phyloP scores from a whole-genome alignment of 441 rosid genomes.

The Populus trichocarpa region DNA sequence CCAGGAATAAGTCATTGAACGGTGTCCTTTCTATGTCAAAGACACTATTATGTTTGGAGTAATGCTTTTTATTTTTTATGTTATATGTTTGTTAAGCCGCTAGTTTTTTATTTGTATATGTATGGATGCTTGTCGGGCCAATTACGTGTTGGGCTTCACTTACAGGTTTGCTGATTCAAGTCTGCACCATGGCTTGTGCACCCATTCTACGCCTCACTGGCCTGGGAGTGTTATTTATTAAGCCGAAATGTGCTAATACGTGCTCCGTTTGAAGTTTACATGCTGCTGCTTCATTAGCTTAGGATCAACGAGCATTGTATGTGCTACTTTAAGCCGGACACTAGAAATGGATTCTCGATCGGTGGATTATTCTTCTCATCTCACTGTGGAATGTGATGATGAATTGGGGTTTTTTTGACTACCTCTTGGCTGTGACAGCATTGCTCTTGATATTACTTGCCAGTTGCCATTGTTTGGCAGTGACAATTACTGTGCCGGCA shows the following conservation, averaged over 20 bases:
- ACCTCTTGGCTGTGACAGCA: neutral
- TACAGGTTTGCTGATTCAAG: neutral
- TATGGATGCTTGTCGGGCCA: neutral
- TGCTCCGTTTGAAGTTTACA: too few species aligned
- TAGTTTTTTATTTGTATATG: too few species aligned
- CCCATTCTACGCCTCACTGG: too few species aligned
- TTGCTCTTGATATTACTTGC: neutral
- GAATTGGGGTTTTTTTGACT: neutral
- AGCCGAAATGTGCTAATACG: neutral
- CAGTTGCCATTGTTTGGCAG: neutral
- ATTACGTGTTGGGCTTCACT: neutral
- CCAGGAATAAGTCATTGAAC: neutral
- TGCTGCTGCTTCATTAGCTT: neutral
- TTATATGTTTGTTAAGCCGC: neutral
- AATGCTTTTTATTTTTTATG: neutral
- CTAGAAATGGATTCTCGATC: neutral
- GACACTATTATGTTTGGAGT: neutral
- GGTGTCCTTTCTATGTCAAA: neutral
- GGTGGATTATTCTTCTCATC: neutral
- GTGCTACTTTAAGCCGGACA: neutral
- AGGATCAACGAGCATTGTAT: neutral
- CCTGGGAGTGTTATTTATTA: neutral
- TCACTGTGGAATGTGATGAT: neutral
- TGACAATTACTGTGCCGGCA: too few species aligned
- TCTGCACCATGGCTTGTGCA: neutral